Conservation (phyloP, 2,329 filamentous ascomycete genomes). For the Fusarium papillatum region DNA sequence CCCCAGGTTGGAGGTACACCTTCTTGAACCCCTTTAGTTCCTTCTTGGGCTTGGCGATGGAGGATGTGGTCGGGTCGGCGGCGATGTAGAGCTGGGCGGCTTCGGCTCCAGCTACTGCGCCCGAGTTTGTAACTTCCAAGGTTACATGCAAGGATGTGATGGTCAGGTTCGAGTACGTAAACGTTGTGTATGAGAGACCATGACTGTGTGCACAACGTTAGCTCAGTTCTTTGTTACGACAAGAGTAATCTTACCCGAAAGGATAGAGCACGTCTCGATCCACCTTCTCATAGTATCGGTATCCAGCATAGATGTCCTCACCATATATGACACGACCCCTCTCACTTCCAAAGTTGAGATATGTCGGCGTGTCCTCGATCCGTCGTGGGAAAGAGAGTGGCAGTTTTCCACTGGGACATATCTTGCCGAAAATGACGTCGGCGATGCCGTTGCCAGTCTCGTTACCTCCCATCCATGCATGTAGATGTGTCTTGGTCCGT, state of each 20-base stretch:
- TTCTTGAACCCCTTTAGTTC: slow-evolving; percentile 22
- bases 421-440: slow-evolving; percentile 18
- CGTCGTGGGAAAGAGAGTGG: slow-evolving; percentile 18
- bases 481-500: neutral
- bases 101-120: neutral
- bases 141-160: neutral
- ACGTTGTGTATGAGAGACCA: slow-evolving; percentile 13
- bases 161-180: neutral
- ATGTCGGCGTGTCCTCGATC: slow-evolving; percentile 14
- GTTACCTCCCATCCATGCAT: slow-evolving; percentile 17
- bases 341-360: slow-evolving; percentile 20
- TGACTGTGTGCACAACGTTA: neutral
- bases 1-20: neutral
- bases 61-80: neutral
- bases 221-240: too few relatives aligned
- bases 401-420: slow-evolving; percentile 12
- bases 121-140: neutral
- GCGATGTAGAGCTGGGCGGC: slow-evolving; percentile 11
- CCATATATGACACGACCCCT: slow-evolving; percentile 10
- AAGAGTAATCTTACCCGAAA: slow-evolving; percentile 10
- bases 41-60: slow-evolving; percentile 1
- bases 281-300: slow-evolving; percentile 18
- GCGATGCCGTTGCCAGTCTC: slow-evolving; percentile 23
- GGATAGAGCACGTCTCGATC: neutral
- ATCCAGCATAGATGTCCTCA: slow-evolving; percentile 22